A percentile compares a stretch with the other conserved stretches of the same genome.
These are phyloP conservation scores for Acaromyces ingoldii DNA, from an alignment of 1,284 basidiomycete species.

Conservation along the genomic window DNA sequence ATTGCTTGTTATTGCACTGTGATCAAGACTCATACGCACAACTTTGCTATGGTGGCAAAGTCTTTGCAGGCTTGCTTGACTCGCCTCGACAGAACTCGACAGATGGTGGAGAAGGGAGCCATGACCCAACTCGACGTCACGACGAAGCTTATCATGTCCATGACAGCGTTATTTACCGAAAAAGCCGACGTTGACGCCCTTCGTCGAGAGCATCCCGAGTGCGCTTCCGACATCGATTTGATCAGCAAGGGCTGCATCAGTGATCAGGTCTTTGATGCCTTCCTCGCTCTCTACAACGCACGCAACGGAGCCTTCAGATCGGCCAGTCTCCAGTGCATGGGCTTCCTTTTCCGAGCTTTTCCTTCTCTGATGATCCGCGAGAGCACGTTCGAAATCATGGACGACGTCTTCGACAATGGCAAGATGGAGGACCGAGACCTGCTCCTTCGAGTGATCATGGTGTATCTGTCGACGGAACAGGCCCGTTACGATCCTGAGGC, in stretches of 20 bases:
- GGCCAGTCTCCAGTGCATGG: constrained; percentile 71
- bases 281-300: constrained; percentile 68
- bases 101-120: no score
- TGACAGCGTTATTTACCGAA: constrained; percentile 66
- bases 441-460: constrained; percentile 79
- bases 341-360: constrained; percentile 82
- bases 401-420: constrained; percentile 68
- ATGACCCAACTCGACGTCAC: background rate
- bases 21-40: constrained; percentile 77
- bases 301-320: constrained; percentile 60
- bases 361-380: constrained; percentile 79
- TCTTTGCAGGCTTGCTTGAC: constrained; percentile 53
- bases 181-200: constrained; percentile 79
- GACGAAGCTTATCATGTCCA: constrained; percentile 25
- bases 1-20: constrained; percentile 86
- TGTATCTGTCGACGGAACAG: constrained; percentile 51
- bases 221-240: constrained; percentile 18
- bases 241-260: constrained; percentile 58
- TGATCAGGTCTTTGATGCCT: constrained; percentile 71
- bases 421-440: constrained; percentile 69
- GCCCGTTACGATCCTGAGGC: constrained; percentile 21
- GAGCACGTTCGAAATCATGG: constrained; percentile 77
- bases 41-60: constrained; percentile 69
- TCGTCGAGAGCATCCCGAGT: constrained; percentile 53
- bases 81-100: constrained; percentile 8